Base-by-base conservation (phyloP, 345 rosid species). In the Cardamine resedifolia region DNA sequence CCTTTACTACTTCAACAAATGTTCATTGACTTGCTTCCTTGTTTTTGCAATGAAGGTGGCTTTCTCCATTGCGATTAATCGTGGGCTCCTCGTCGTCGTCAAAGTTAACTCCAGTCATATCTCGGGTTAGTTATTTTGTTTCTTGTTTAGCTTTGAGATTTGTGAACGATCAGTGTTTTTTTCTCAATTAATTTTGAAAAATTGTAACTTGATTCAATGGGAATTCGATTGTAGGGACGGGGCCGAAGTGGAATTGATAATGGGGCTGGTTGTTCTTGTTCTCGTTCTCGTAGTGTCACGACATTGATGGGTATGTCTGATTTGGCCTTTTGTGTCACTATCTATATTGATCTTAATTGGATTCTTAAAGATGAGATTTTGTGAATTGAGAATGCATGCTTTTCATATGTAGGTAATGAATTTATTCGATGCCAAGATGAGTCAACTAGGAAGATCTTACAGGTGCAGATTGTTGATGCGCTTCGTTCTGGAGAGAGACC, bases 401-500 rank as follows among this genome's bases (percentile, higher is more conserved):
- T 41, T 45, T 44, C 19, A 23, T 56, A 34, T 77, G 77, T 73
- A 84, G 87, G 83, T 48, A 26, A 62, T 79, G 57, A 52, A 4
- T 64, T 76, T 60, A 36, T 70, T 26, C 72, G 73, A 50, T 43
- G 44, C 52, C 70, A 66, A 45, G 68, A 71, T 72, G 79, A 66
- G 72, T 59, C 75, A 16, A 55, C 50, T 57, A 64, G 75, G 61
- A 79, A 63, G 41, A 71, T 57, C 7, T 47, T 78, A 45, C 85
- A 83, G 55, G 50, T 64, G 73, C 88, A 81, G 78, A 88, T 92
- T 71, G 75, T 90, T 20, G 50, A 81, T 71, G 96, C 96, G 0
- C 96, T 92, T 75, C 69, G 66, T 12, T 53, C 31, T n/a, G 96
- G 91, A 27, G 86, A 90, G 61, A 87, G 91, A 74, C 78, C 33